phyloP scores from a whole-genome alignment of 2,329 filamentous ascomycete species.

The Colletotrichum higginsianum region DNA sequence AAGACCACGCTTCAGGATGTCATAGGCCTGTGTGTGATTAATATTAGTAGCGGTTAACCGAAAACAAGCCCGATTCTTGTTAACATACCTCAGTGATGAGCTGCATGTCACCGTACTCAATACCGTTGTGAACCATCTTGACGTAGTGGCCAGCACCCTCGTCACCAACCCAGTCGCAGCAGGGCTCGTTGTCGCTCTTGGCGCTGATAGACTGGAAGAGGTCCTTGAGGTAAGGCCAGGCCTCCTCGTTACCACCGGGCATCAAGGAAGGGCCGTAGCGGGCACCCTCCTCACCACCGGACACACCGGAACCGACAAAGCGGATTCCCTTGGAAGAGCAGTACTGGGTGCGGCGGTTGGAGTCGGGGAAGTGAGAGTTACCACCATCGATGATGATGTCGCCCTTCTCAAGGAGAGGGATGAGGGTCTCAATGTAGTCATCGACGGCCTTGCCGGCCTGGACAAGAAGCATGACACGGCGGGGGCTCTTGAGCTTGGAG shows the following conservation, averaged over 20 bases:
- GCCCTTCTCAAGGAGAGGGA: slow-evolving; percentile 85
- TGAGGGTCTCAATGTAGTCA: slow-evolving; percentile 97
- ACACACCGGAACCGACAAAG: slow-evolving; percentile 97
- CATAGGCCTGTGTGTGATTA: slow-evolving; percentile 82
- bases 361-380: slow-evolving; percentile 99
- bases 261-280: slow-evolving; percentile 97
- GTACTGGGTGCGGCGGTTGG: slow-evolving; percentile 96
- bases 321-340: slow-evolving; percentile 88
- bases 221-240: slow-evolving; percentile 98
- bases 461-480: slow-evolving; percentile 98
- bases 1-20: slow-evolving; percentile 99
- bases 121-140: slow-evolving; percentile 99
- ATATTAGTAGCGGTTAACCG: slow-evolving; percentile 42
- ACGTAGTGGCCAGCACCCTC: slow-evolving; percentile 99
- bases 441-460: slow-evolving; percentile 98
- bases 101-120: slow-evolving; percentile 99
- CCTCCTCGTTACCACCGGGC: slow-evolving; percentile 98
- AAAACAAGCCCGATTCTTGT: background rate
- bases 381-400: slow-evolving; percentile 99
- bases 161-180: slow-evolving; percentile 99
- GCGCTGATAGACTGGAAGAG: slow-evolving; percentile 98
- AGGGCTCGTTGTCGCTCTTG: slow-evolving; percentile 97
- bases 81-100: slow-evolving; percentile 92
- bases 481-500: slow-evolving; percentile 95
- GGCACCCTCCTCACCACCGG: slow-evolving; percentile 99